A percentile compares a stretch with the other conserved stretches of the same genome.
Evolutionary conservation across 2,329 filamentous ascomycete genomes (phyloP).

Genomic region (Monosporascus sp.): DNA sequence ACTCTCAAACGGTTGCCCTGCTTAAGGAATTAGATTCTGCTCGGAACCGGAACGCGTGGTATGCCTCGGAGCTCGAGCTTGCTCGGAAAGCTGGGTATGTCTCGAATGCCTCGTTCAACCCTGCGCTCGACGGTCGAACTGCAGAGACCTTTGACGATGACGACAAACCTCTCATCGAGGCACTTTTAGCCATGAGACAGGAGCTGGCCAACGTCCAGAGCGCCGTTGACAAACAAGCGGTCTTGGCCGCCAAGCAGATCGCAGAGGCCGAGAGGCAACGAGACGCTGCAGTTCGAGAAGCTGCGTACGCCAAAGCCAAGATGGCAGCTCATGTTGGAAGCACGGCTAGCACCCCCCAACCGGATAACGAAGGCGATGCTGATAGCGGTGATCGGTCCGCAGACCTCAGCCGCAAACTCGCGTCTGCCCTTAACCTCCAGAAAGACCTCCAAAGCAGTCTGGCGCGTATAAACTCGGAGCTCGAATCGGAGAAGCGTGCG

Average conservation of each 20-base stretch:
- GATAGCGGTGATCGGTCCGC: conserved; percentile 54
- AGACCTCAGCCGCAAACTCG: conserved; percentile 78
- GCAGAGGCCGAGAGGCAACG: conserved; percentile 93
- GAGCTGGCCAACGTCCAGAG: conserved; percentile 87
- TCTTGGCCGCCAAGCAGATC: conserved; percentile 80
- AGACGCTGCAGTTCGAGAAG: conserved; percentile 90
- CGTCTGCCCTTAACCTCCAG: conserved; percentile 72
- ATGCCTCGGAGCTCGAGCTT: conserved; percentile 87
- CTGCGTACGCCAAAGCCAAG: conserved; percentile 90
- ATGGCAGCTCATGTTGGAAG: conserved; percentile 72
- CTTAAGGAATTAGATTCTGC: conserved; percentile 81
- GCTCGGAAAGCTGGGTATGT: conserved; percentile 87
- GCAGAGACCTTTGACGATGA: conserved; percentile 84
- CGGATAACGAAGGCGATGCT: conserved; percentile 55
- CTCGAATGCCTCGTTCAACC: conserved; percentile 63
- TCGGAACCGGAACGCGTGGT: conserved; percentile 91
- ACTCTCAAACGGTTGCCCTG: conserved; percentile 66
- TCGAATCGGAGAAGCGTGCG: conserved; percentile 76
- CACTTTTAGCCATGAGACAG: conserved; percentile 82
- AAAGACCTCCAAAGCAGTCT: conserved; percentile 75
- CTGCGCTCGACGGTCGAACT: conserved; percentile 69
- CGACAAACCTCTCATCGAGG: conserved; percentile 87
- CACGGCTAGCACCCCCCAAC: conserved; percentile 53
- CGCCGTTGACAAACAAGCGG: conserved; percentile 83
- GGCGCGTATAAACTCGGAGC: conserved; percentile 62